A percentile compares a stretch with the other conserved stretches of the same genome.
Evolutionary conservation across 2,329 filamentous ascomycete species (phyloP).

Genomic region (Epichloe brachyelytri): DNA sequence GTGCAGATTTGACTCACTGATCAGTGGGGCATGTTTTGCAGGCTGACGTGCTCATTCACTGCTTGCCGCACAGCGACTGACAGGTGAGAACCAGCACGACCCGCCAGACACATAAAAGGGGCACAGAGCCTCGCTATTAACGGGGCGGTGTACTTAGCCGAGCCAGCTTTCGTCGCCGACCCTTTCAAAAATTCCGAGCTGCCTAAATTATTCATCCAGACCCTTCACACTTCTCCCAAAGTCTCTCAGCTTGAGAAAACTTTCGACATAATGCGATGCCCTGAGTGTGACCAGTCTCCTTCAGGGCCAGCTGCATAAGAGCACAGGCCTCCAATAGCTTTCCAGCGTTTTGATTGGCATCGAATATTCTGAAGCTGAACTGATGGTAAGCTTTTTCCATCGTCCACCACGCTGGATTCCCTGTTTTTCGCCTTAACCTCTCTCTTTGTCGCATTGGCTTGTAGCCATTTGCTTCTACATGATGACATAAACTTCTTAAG

Average conservation of each 20-base stretch:
- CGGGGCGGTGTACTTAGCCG: conserved; percentile 7
- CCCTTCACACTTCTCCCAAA: neutral
- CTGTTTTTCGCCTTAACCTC: neutral
- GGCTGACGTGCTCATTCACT: conserved; percentile 5
- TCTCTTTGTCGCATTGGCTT: conserved; percentile 6
- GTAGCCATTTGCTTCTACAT: conserved; percentile 15
- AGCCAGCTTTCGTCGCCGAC: neutral
- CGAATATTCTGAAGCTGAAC: neutral
- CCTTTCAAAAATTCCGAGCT: conserved; percentile 1
- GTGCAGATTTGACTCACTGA: conserved; percentile 16
- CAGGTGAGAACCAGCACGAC: conserved; percentile 7
- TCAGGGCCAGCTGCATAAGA: too few species aligned
- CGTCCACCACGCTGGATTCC: neutral
- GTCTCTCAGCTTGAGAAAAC: neutral
- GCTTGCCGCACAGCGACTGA: neutral
- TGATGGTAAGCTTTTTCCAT: conserved; percentile 3
- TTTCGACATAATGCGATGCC: neutral
- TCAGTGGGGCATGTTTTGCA: conserved; percentile 11
- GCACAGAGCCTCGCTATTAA: conserved; percentile 13
- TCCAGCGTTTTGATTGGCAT: neutral
- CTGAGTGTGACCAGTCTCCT: neutral
- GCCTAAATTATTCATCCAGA: neutral
- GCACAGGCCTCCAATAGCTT: too few species aligned
- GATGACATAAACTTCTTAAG: conserved; percentile 49
- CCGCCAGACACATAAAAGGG: conserved; percentile 16